phyloP scores from a whole-genome alignment of 2,329 filamentous ascomycete genomes.

The Trichoderma sp. region DNA sequence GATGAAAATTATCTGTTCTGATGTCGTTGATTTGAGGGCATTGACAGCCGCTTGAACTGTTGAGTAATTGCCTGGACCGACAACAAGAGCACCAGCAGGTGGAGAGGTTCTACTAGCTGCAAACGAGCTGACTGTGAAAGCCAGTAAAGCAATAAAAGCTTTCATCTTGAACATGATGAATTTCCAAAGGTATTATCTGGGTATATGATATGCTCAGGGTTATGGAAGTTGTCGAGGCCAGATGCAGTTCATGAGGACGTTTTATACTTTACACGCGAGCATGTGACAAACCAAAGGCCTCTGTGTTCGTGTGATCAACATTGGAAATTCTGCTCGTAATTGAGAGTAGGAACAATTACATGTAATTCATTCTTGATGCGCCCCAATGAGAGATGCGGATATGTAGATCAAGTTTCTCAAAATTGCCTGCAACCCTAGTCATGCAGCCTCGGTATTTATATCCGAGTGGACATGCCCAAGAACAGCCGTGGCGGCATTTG shows the following conservation, averaged over 20 bases:
- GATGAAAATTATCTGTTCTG: not conserved
- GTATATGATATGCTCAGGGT: not conserved
- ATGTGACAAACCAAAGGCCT: not conserved
- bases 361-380: not conserved
- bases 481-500: not conserved
- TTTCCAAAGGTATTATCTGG: not conserved
- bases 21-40: not conserved
- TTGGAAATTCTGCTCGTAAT: not conserved
- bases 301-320: not conserved
- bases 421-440: not conserved
- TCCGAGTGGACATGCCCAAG: not conserved
- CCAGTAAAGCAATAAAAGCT: not conserved
- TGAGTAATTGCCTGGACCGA: not conserved
- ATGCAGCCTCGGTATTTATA: not conserved
- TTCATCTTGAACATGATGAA: not conserved
- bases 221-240: not conserved
- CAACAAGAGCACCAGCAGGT: not conserved
- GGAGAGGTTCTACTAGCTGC: not conserved
- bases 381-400: not conserved
- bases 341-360: not conserved
- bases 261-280: not conserved
- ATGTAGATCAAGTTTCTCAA: not conserved
- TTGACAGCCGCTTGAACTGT: not conserved
- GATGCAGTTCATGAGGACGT: not conserved
- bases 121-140: not conserved